Base-by-base conservation (phyloP, 202 grass and related monocot species). In the Thinopyrum obtusiflorum region DNA sequence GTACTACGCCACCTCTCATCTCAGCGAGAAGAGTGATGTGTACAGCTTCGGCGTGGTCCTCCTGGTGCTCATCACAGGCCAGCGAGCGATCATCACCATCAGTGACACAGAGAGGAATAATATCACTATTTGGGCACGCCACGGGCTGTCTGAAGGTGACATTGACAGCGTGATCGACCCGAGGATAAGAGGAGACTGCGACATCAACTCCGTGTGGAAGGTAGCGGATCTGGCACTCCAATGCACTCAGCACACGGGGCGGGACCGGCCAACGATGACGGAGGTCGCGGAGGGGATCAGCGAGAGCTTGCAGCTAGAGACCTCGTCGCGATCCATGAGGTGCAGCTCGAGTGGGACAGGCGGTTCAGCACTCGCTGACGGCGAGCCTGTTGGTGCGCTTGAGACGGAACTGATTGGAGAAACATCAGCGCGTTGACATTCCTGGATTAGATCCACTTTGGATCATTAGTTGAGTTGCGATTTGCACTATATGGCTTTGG, bases 41-140 rank as follows among this genome's bases (percentile, higher is more conserved):
- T 88, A 78, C 33, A 91, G 85, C 61, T 91, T 91, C 14, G 89
- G 85, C 3, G 71, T 85, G 7, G 85, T 91, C 65, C 39, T 91
- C 5, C 24, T 91, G 75, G 78, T 76, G 25, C 60, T 86, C 53
- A 49, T 86, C 32, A 86, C 82, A 14, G 65, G 26, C 6, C 51
- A 74, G 57, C 18, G 42, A 11, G 77, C 78, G 6, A 61, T 82
- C 1, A 14, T 25, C 42, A 0, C 3, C 6, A 20, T 9, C 26
- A 51, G 20, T 4, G 9, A 21, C 2, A 12, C 17, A 0, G 6
- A 13, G 29, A 51, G 11, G 1, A 79, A 1, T 12, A 68, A 49
- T 35, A 20, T 91, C 7, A 44, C 3, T 0, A 7, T 71, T 1
- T 84, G 81, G 53, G 89, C 77, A 17, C 65, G 61, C 0, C 5